Conservation (phyloP, 345 rosid genomes). For the Aquilaria yunnanensis region DNA sequence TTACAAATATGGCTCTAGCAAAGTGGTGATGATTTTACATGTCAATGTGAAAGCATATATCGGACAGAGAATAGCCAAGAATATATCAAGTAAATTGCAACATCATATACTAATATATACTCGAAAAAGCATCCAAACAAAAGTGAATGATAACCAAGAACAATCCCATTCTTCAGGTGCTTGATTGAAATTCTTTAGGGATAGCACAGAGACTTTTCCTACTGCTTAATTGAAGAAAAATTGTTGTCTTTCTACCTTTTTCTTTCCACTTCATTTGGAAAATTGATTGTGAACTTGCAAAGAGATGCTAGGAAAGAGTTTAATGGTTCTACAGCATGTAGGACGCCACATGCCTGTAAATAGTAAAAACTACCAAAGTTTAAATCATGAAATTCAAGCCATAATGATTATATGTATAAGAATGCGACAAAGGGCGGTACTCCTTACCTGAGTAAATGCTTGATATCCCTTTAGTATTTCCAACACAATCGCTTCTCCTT, state of each 20-base stretch:
- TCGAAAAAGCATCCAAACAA: too few relatives aligned
- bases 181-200: too few relatives aligned
- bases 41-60: too few relatives aligned
- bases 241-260: conserved; percentile 42
- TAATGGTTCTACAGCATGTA: conserved; percentile 91
- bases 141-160: too few relatives aligned
- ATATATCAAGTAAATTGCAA: too few relatives aligned
- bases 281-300: conserved; percentile 86
- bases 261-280: conserved; percentile 72
- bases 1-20: too few relatives aligned
- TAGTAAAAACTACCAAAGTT: conserved; percentile 3
- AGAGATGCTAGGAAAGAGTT: conserved; percentile 95
- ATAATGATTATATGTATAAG: neutral
- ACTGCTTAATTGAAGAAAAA: too few relatives aligned
- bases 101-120: too few relatives aligned
- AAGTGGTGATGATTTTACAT: too few relatives aligned
- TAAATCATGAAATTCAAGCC: neutral
- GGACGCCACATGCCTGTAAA: conserved; percentile 96
- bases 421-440: neutral
- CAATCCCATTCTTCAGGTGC: too few relatives aligned
- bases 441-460: conserved; percentile 94
- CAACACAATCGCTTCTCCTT: conserved; percentile 96
- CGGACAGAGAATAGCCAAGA: too few relatives aligned
- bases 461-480: conserved; percentile 97
- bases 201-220: too few relatives aligned